A percentile compares a stretch with the other conserved stretches of the same genome.
Conservation (phyloP, 495 filamentous ascomycete genomes). For the Penicillium cosmopolitanum region DNA sequence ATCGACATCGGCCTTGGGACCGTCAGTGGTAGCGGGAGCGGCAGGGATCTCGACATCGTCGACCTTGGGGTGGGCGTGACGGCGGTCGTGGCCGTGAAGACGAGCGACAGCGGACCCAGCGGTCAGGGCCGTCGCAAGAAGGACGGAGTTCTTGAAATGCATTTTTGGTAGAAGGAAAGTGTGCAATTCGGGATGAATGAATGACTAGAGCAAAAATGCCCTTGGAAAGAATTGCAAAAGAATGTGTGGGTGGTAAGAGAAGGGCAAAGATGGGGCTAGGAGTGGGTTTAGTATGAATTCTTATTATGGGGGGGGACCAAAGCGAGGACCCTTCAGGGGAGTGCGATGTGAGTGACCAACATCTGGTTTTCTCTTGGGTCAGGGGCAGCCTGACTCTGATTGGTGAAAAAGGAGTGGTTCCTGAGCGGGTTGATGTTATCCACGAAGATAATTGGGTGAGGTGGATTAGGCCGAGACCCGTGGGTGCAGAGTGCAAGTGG, state of each 20-base stretch:
- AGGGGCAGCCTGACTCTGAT: constrained; percentile 14
- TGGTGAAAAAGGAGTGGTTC: constrained; percentile 19
- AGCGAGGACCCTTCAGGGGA: constrained; percentile 12
- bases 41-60: constrained; percentile 33
- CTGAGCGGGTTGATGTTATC: constrained; percentile 2
- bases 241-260: constrained; percentile 32
- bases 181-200: constrained; percentile 27
- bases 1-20: constrained; percentile 59
- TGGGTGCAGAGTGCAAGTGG: neutral
- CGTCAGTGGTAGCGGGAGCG: constrained; percentile 49
- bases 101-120: constrained; percentile 47
- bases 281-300: constrained; percentile 23
- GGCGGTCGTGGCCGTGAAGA: constrained; percentile 51
- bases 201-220: constrained; percentile 32
- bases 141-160: constrained; percentile 47
- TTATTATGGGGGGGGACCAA: constrained; percentile 8
- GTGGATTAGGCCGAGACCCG: constrained; percentile 4
- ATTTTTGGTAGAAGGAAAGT: constrained; percentile 29
- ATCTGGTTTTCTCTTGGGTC: constrained; percentile 4
- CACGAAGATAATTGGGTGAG: neutral
- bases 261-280: constrained; percentile 17
- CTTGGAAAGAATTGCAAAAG: constrained; percentile 30
- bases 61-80: constrained; percentile 39
- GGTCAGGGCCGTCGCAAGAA: constrained; percentile 46
- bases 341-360: neutral